Conservation (phyloP, 2,329 filamentous ascomycete genomes). For the Botrytis porri region DNA sequence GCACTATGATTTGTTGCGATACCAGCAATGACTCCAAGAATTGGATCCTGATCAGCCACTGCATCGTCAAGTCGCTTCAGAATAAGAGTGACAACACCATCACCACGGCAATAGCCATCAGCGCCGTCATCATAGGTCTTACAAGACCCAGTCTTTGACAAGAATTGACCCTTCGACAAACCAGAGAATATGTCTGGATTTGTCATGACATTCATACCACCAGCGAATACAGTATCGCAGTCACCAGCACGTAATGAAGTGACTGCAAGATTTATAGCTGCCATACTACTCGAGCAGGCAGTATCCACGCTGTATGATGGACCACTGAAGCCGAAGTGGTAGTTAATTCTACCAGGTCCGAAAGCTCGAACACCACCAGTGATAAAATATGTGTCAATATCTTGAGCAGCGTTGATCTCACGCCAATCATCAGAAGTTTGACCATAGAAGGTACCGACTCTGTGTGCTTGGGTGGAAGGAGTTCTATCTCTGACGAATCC, state of each 20-base stretch:
- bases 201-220: constrained; percentile 39
- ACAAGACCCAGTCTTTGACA: constrained; percentile 36
- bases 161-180: constrained; percentile 45
- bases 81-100: constrained; percentile 51
- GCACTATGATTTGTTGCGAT: constrained; percentile 44
- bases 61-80: constrained; percentile 45
- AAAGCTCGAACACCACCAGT: constrained; percentile 34
- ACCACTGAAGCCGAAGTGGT: constrained; percentile 44
- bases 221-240: constrained; percentile 43
- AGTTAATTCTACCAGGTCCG: constrained; percentile 37
- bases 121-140: constrained; percentile 39
- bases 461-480: constrained; percentile 42
- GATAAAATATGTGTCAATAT: constrained; percentile 34
- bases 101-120: constrained; percentile 25
- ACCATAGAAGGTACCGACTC: constrained; percentile 27
- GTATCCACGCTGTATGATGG: constrained; percentile 58
- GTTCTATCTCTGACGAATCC: constrained; percentile 24
- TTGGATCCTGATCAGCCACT: constrained; percentile 54
- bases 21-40: constrained; percentile 51
- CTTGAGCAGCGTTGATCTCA: constrained; percentile 26
- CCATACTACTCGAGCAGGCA: constrained; percentile 55
- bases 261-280: constrained; percentile 52
- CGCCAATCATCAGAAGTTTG: constrained; percentile 27
- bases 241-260: constrained; percentile 49
- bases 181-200: constrained; percentile 27